Base-by-base conservation (phyloP, 176 grass and related monocot species). In the Rhipidocladum racemiflorum region DNA sequence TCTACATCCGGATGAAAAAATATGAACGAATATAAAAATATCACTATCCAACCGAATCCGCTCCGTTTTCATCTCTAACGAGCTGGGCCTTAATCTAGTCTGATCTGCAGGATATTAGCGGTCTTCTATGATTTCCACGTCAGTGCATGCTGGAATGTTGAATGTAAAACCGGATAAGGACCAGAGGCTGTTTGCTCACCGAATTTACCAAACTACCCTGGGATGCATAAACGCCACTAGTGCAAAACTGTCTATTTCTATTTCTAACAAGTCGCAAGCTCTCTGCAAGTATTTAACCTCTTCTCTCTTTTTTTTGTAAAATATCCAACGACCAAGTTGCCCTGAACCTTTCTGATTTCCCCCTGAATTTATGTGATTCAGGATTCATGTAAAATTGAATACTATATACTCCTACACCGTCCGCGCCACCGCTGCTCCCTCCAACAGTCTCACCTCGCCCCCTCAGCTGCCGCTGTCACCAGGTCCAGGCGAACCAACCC, bases 131-230 rank as follows among this genome's bases (percentile, higher is more conserved):
- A 15, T 27, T 65, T 79, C 83, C 90, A 82, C 65, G 86, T 86
- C 86, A 68, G 77, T 5, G 32, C 25, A 16, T 35, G 10, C 4
- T 71, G 71, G 10, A 24, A 53, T 65, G 11, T 23, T 17, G 12
- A 70, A 75, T 34, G 55, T 28, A 6, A 34, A 59, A 73, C 9
- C 30, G 64, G 80, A 92, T 90, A 84, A 90, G 78, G 62, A 68
- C 9, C 0, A 29, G 5, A 42, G 53, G 29, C 4, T 35, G 20
- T 76, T 68, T 61, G 28, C 34, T 2, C 42, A 40, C 15, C 0
- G 1, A 60, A 54, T 10, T 68, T 76, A 81, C 83, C 28, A 56
- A 56, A 73, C 17, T 62, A 16, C 32, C 76, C 34, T 39, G 0
- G 2, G 15, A 6, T 1, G 30, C n/a, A n/a, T n/a, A n/a, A n/a